These are phyloP conservation scores for Acer campestre DNA, from an alignment of 345 rosid species.

Conservation along the genomic window DNA sequence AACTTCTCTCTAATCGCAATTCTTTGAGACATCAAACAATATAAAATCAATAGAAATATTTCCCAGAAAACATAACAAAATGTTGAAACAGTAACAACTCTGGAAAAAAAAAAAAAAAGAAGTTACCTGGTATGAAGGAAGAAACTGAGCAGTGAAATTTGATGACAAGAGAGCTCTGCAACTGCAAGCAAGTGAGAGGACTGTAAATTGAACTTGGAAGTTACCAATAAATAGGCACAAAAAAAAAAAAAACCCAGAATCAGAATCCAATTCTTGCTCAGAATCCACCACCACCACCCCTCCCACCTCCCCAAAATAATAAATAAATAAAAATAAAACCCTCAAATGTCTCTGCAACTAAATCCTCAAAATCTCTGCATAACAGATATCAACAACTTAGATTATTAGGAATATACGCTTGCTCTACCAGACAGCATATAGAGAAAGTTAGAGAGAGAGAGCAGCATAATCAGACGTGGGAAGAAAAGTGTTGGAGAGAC, in stretches of 20 bases:
- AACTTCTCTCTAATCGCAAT: neutral
- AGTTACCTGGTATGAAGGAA: slow-evolving; percentile 12
- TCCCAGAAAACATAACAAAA: neutral
- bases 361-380: neutral
- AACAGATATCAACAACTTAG: slow-evolving; percentile 4
- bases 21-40: neutral
- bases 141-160: neutral
- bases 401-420: slow-evolving; percentile 22
- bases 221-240: slow-evolving; percentile 26
- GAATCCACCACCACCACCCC: slow-evolving; percentile 1
- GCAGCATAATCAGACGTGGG: slow-evolving; percentile 32
- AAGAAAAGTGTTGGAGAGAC: slow-evolving; percentile 20
- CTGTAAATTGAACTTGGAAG: slow-evolving; percentile 25
- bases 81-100: neutral
- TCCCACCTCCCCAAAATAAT: neutral
- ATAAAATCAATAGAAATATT: neutral
- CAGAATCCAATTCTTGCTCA: slow-evolving; percentile 45
- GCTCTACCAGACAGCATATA: slow-evolving; percentile 13
- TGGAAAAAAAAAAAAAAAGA: too few species aligned
- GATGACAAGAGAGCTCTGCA: slow-evolving; percentile 15
- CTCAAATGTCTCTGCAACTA: neutral
- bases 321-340: neutral
- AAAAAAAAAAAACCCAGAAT: slow-evolving; percentile 21
- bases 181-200: neutral
- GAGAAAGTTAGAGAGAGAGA: neutral